Evolutionary conservation across 2,329 filamentous ascomycete species (phyloP).

Genomic region (Onygenales sp.): DNA sequence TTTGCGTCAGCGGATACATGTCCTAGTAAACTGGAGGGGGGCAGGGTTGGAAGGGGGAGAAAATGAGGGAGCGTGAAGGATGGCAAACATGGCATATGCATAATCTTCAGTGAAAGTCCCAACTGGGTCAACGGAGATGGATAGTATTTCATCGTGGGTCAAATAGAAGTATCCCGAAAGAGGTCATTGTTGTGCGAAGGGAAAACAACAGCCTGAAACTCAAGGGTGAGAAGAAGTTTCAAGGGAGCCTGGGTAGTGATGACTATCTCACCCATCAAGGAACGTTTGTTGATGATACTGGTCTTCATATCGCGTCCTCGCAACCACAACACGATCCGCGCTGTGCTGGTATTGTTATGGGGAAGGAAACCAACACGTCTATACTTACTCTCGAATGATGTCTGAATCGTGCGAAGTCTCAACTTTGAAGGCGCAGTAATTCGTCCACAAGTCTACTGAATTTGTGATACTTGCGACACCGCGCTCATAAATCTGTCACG

Average conservation of each 20-base stretch:
- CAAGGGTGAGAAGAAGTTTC: slow-evolving; percentile 43
- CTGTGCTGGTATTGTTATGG: slow-evolving; percentile 35
- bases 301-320: slow-evolving; percentile 24
- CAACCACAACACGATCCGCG: slow-evolving; percentile 27
- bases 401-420: slow-evolving; percentile 92
- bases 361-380: slow-evolving; percentile 52
- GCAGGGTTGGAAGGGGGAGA: slow-evolving; percentile 22
- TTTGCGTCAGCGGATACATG: slow-evolving; percentile 30
- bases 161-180: slow-evolving; percentile 23
- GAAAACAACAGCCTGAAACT: slow-evolving; percentile 41
- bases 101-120: slow-evolving; percentile 27
- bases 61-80: slow-evolving; percentile 25
- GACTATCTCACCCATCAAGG: slow-evolving; percentile 58
- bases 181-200: slow-evolving; percentile 25
- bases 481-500: slow-evolving; percentile 74
- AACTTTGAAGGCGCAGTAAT: slow-evolving; percentile 96
- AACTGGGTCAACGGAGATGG: slow-evolving; percentile 30
- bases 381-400: slow-evolving; percentile 99
- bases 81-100: slow-evolving; percentile 39
- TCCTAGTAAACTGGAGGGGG: slow-evolving; percentile 8
- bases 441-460: slow-evolving; percentile 93
- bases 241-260: slow-evolving; percentile 38
- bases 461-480: slow-evolving; percentile 86
- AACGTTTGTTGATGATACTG: slow-evolving; percentile 29
- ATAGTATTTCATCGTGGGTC: slow-evolving; percentile 27